A percentile compares a stretch with the other conserved stretches of the same genome.
These are phyloP conservation scores for Mycena belliarum DNA, from an alignment of 768 basidiomycete genomes.

Conservation along the genomic window DNA sequence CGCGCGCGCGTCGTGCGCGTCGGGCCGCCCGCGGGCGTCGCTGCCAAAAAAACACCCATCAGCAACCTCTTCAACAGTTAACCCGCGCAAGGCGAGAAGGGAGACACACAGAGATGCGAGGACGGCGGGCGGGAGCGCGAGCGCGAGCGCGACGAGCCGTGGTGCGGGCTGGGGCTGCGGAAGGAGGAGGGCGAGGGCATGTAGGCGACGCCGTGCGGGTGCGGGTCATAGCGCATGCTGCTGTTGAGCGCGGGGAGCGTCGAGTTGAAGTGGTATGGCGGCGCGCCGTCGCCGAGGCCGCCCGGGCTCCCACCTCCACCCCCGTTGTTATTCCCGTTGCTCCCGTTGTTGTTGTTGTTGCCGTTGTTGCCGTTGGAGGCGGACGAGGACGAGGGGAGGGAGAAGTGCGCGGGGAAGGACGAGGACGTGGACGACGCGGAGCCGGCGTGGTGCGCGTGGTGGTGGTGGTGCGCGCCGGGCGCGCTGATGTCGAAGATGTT, in stretches of 20 bases:
- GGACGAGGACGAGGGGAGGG: slow-evolving; percentile 22
- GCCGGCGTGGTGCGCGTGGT: slow-evolving; percentile 29
- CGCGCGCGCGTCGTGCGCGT: slow-evolving; percentile 56
- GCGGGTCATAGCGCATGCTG: slow-evolving; percentile 51
- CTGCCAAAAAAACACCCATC: not conserved
- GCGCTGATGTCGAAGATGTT: slow-evolving; percentile 9
- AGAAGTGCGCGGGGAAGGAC: slow-evolving; percentile 32
- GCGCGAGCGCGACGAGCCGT: too few relatives aligned
- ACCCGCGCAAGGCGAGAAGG: not conserved
- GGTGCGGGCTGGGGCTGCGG: slow-evolving; percentile 30
- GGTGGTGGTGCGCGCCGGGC: slow-evolving; percentile 23
- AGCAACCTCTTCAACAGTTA: not conserved
- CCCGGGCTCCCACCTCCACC: not conserved
- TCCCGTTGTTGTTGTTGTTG: not conserved
- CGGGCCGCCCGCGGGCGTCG: slow-evolving; percentile 42
- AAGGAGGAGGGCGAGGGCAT: slow-evolving; percentile 28
- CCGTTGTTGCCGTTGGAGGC: not conserved
- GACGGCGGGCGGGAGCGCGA: slow-evolving; percentile 1
- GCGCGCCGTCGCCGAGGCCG: slow-evolving; percentile 8
- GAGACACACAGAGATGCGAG: too few relatives aligned
- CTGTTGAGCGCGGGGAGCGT: slow-evolving; percentile 54
- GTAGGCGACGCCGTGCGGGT: slow-evolving; percentile 31
- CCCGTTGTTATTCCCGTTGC: not conserved
- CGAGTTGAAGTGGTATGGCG: slow-evolving; percentile 45
- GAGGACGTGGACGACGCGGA: slow-evolving; percentile 30